Percentiles rank a stretch among this genome's conserved stretches.
Evolutionary conservation across 768 basidiomycete species (phyloP).

Genomic region (Mycena chlorophos): DNA sequence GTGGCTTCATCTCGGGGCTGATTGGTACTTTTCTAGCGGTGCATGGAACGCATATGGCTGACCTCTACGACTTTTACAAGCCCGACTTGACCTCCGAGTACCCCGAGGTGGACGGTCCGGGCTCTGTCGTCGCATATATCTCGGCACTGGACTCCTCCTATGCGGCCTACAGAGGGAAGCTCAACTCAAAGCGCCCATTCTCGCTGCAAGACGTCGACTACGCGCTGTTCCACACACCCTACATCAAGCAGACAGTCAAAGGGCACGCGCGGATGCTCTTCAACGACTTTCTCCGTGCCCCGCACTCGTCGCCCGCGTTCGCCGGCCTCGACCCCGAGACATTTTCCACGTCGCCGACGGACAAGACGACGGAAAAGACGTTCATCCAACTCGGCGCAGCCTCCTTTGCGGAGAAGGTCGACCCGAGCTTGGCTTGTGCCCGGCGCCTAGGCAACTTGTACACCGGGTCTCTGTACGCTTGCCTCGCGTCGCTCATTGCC

Average conservation of each 20-base stretch:
- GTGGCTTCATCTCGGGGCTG: conserved; percentile 3
- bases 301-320: conserved; percentile 66
- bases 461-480: conserved; percentile 93
- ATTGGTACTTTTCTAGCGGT: conserved; percentile 56
- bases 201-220: conserved; percentile 87
- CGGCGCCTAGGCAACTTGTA: conserved; percentile 97
- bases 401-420: conserved; percentile 74
- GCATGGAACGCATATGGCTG: conserved; percentile 96
- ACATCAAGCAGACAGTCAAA: conserved; percentile 98
- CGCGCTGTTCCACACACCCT: conserved; percentile 94
- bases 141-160: conserved; percentile 91
- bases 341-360: conserved; percentile 78
- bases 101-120: conserved; percentile 95
- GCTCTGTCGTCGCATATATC: conserved; percentile 93
- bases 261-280: conserved; percentile 89
- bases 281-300: conserved; percentile 88
- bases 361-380: conserved; percentile 94
- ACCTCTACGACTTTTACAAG: conserved; percentile 99
- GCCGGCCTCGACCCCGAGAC: conserved; percentile 69
- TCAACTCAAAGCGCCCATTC: conserved; percentile 61
- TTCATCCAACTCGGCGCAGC: conserved; percentile 80
- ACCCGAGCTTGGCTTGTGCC: conserved; percentile 83
- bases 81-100: conserved; percentile 93
- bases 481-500: conserved; percentile 83
- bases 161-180: conserved; percentile 79